Conservation (phyloP, 202 grass and related monocot genomes). For the Cymbopogon flexuosus region DNA sequence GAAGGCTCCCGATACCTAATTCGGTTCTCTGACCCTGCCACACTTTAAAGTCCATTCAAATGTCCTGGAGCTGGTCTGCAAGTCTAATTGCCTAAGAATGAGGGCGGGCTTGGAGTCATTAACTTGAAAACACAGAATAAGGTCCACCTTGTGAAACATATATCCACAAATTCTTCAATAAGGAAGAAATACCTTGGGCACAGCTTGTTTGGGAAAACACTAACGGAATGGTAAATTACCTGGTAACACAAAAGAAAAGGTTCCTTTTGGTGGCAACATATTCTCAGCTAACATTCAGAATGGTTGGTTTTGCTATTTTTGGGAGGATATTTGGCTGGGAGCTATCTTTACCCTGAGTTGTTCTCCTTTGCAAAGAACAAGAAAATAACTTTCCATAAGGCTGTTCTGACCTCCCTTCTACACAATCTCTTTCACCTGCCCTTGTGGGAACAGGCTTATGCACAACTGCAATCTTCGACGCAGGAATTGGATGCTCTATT, state of each 20-base stretch:
- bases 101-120: not conserved
- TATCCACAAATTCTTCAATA: no score
- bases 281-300: no score
- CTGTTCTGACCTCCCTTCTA: not conserved
- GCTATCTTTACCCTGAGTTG: not conserved
- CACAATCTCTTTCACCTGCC: not conserved
- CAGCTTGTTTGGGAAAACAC: no score
- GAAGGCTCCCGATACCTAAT: not conserved
- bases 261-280: no score
- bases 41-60: not conserved
- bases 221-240: no score
- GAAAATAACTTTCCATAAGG: not conserved
- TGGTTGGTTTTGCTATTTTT: no score
- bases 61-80: not conserved
- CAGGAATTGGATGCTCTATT: not conserved
- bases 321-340: not conserved
- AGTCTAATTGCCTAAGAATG: not conserved
- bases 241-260: no score
- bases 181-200: no score
- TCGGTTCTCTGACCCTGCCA: not conserved
- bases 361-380: not conserved
- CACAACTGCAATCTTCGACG: not conserved
- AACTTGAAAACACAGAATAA: not conserved
- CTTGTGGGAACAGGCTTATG: not conserved
- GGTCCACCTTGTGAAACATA: no score